phyloP scores from a whole-genome alignment of 148 eudicot genomes.

The Oxyria digyna region DNA sequence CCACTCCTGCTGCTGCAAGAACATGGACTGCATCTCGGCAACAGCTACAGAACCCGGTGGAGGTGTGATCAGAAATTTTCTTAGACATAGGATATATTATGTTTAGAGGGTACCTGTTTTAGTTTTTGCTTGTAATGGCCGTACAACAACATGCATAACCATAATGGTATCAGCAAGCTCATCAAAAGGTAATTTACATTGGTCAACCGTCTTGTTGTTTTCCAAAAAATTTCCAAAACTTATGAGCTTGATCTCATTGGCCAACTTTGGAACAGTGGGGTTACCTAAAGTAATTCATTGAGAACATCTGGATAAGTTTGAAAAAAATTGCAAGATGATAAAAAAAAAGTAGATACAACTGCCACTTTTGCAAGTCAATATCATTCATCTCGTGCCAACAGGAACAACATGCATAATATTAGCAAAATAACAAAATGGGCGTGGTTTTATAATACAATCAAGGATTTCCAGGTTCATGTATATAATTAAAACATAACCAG shows the following conservation, averaged over 20 bases:
- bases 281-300: conserved; percentile 29
- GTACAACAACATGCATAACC: conserved; percentile 97
- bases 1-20: too few species aligned
- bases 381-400: background rate
- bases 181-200: conserved; percentile 75
- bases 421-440: background rate
- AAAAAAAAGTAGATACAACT: background rate
- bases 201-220: conserved; percentile 79
- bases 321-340: background rate
- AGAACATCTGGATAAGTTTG: background rate
- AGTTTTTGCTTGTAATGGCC: conserved; percentile 71
- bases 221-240: conserved; percentile 86
- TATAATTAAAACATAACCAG: too few species aligned
- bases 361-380: background rate
- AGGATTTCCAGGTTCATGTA: too few species aligned
- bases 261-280: conserved; percentile 59
- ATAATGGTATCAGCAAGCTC: conserved; percentile 72
- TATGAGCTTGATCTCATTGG: conserved; percentile 81
- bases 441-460: background rate
- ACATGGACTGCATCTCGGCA: too few species aligned
- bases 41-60: too few species aligned
- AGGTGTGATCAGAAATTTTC: too few species aligned
- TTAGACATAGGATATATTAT: too few species aligned
- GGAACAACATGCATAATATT: background rate
- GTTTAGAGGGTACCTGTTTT: too few species aligned